Evolutionary conservation across 129 eudicot species (phyloP).

Genomic region (Scalesia atractyloides): DNA sequence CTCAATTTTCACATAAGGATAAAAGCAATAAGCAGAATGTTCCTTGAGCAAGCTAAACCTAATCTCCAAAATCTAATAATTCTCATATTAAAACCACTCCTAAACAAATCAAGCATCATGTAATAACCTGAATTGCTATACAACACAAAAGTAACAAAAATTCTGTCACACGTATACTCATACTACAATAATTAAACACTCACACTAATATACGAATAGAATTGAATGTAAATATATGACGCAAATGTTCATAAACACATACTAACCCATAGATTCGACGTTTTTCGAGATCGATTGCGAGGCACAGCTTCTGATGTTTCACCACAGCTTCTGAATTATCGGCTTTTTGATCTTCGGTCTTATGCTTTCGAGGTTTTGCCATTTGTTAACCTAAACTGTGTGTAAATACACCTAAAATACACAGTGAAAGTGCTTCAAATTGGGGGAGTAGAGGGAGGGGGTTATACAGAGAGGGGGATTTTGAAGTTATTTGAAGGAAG

Average conservation of each 20-base stretch:
- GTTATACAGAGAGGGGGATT: slow-evolving; percentile 37
- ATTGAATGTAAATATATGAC: not conserved
- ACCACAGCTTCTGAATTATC: slow-evolving; percentile 82
- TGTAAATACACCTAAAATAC: slow-evolving; percentile 26
- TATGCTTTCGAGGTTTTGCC: slow-evolving; percentile 88
- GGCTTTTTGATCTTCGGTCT: slow-evolving; percentile 73
- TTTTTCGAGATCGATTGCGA: slow-evolving; percentile 71
- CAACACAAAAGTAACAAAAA: not conserved
- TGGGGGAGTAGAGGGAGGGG: slow-evolving; percentile 17
- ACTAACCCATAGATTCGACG: slow-evolving; percentile 86
- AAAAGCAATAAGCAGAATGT: not conserved
- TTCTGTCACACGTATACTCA: not conserved
- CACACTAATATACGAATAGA: not conserved
- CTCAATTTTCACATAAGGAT: too few species aligned
- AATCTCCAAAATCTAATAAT: not conserved
- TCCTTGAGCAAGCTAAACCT: slow-evolving; percentile 29
- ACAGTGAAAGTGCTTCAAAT: slow-evolving; percentile 25
- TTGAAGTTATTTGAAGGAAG: slow-evolving; percentile 8
- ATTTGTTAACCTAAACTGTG: slow-evolving; percentile 36
- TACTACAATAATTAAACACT: not conserved
- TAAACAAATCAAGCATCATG: not conserved
- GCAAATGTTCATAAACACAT: not conserved
- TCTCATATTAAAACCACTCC: not conserved
- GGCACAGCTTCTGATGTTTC: slow-evolving; percentile 89
- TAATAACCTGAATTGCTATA: not conserved